Evolutionary conservation across 129 eudicot species (phyloP).

Genomic region (Sambucus nigra): DNA sequence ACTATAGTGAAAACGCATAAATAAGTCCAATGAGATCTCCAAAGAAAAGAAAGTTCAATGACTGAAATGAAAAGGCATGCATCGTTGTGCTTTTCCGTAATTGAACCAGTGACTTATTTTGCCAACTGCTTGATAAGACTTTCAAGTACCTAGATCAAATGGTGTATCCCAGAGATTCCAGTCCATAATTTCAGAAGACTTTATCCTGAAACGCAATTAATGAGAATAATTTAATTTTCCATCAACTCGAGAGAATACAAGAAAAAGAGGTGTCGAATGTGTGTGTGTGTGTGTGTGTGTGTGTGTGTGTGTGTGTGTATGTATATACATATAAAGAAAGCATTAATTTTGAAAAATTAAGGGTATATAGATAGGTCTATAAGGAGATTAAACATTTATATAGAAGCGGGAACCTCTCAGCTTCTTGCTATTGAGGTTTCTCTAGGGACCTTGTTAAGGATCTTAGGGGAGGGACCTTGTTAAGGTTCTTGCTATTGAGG

Average conservation of each 20-base stretch:
- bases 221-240: slow-evolving; percentile 1
- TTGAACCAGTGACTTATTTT: not conserved
- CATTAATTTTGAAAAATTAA: not conserved
- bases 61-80: no score
- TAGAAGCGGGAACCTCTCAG: not conserved
- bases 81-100: no score
- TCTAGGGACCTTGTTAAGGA: no score
- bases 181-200: slow-evolving; percentile 35
- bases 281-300: no score
- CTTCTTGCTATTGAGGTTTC: not conserved
- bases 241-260: slow-evolving; percentile 1
- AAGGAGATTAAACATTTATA: not conserved
- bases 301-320: not conserved
- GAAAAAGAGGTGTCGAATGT: not conserved
- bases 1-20: slow-evolving; percentile 4
- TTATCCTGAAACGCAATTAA: slow-evolving; percentile 11
- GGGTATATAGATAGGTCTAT: not conserved
- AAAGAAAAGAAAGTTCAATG: no score
- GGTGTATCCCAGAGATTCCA: slow-evolving; percentile 42
- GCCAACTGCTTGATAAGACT: not conserved
- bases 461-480: no score
- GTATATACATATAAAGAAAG: not conserved
- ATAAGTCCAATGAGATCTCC: no score
- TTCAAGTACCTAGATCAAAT: slow-evolving; percentile 24
- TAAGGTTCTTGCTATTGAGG: no score